Base-by-base conservation (phyloP, 352 stramenopile genomes). In the Elongisporangium senticosum region DNA sequence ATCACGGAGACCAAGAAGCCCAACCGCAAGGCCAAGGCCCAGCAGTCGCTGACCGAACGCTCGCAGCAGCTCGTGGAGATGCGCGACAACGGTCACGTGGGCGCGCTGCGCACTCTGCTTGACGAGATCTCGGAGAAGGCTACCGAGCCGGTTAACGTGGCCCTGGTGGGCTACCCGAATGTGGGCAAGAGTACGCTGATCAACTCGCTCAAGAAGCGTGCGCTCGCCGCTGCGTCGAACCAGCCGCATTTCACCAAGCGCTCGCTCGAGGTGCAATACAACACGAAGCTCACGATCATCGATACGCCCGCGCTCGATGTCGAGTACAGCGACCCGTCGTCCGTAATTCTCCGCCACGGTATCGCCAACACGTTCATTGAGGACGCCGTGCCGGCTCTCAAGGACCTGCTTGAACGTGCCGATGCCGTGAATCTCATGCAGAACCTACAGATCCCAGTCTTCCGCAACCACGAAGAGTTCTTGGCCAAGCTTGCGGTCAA, bases 121-220 rank as follows among this genome's bases (percentile, higher is more conserved):
- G 98, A 99, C 59, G 98, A 98, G 63, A 98, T 98, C 72, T 93
- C 83, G 53, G 92, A 93, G 58, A 93, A 79, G 7, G 78, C 82
- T 5, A 93, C 71, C 0, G 61, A 71, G 37, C 58, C 72, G 5
- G 49, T 98, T 47, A 86, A 89, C 7, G 93, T 99, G 2, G 97
- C 97, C 17, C 73, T 99, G n/a, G 81, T 99, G n/a, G 97, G 97
- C 6, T 99, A 99, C 83, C 96, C 97, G 23, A 99, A 99, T 61
- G 84, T 93, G 22, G 84, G 84, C 63, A 98, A 99, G 75, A 96
- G 76, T 56, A 98, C 90, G 22, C 77, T 98, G 4, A 94, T 99
- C 65, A 98, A 98, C 72, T 97, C 89, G 55, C 87, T 99, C 43
- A 98, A 97, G 74, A 84, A 92, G 51, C 79, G 65, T 13, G 52